Evolutionary conservation across 345 rosid genomes (phyloP), one percentile per base, ranked within the genome.

Genomic region (Citrus glauca): DNA sequence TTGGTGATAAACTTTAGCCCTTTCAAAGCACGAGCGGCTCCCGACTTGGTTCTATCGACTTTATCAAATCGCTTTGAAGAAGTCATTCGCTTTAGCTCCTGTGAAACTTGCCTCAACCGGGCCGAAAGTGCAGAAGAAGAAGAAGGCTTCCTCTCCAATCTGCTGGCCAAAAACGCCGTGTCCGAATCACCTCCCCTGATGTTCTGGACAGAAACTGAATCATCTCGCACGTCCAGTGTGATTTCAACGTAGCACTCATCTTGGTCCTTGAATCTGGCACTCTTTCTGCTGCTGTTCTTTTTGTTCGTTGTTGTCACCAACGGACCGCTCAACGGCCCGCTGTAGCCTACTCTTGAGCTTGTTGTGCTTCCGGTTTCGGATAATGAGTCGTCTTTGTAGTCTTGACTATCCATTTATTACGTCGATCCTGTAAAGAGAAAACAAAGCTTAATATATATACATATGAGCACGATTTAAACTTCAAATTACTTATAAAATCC

Each of bases 1-100:
- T 70, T 81, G 71, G 90, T 68, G 42, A 94, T 92, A 63, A 94
- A 94, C 80, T 88, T 76, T 2, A 94, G 87, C 17, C 97, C 95
- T 71, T 79, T 71, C 25, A 94, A 78, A 25, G 98, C 97, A 69
- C 87, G 91, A 28, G 91, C 85, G 32, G 94, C 92, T 14, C 94
- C 94, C 0, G 95, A 92, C 82, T 85, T 87, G 80, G 72, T 84
- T 71, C 94, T 66, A 19, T 94, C 97, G 25, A 80, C 4, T 81
- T 79, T 83, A 30, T 81, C 72, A 37, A 89, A 84, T 60, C 35
- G 66, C 32, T 74, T 83, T 33, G 85, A 75, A 9, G 94, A 89
- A 5, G 93, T 73, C 77, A 90, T 80, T 28, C 86, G 77, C 83
- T 83, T 90, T 20, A 94, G 82, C 74, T 82, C 94, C 37, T 85